Base-by-base conservation (phyloP, 2,329 filamentous ascomycete species). In the Daldinia sp. region DNA sequence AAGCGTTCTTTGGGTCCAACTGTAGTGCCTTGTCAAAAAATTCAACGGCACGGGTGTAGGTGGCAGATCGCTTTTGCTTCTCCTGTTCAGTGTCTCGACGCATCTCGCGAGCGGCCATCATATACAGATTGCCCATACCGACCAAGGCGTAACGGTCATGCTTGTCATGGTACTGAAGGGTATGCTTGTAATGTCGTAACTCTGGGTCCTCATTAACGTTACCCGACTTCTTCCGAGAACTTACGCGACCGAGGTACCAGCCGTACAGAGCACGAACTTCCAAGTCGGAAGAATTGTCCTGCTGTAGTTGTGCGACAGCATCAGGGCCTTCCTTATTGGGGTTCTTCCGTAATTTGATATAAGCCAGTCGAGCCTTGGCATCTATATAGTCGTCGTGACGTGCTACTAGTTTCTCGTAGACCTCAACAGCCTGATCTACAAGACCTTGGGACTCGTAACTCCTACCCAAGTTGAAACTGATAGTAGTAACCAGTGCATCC, bases 1-100 rank as follows among this genome's bases (percentile, higher is more conserved):
- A 97, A 0, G 96, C 95, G 74, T 98, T 99, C 82, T 92, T 94
- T 0, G 94, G 90, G 76, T 99, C 96, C n/a, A 99, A 84, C 70
- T 97, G 93, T 23, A 99, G 84, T 4, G 95, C 95, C 82, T 99
- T 99, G 79, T 98, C 96, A 75, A 98, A 99, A 81, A 99, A 99
- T 78, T 99, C 97, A 10, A 98, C 94, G 0, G 96, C 94, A 73
- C 95, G 94, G 78, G 90, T 89, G 78, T 98, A 99, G 69, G 90
- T 91, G 74, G 92, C 92, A 64, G 91, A 92, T 60, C 94, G 90
- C 83, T 97, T 97, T 75, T 97, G 92, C 81, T 93, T 97, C 67
- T 99, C 95, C 67, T 90, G 86, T 7, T 98, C 96, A 0, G 92
- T 92, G 69, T 96, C 93, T 57, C 94, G 90, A 33, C 93, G 92